Evolutionary conservation across 805 yeast species (phyloP).

Genomic region (Cyberlindnera euphorbiiphila): DNA sequence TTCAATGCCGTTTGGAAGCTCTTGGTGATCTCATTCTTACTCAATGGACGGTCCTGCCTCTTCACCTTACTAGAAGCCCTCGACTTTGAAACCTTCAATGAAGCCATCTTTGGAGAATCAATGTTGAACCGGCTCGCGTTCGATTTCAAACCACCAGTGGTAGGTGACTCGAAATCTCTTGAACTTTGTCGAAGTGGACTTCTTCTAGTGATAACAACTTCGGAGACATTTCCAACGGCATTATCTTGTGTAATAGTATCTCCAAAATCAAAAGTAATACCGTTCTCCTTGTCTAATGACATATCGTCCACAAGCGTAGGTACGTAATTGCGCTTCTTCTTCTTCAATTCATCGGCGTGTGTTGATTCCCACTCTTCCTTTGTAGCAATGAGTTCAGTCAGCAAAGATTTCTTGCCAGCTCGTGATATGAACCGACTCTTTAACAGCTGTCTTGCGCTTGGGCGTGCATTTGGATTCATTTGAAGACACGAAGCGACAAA

Average conservation of each 20-base stretch:
- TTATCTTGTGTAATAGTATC: constrained; percentile 6
- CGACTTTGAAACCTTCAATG: neutral
- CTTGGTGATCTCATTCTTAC: constrained; percentile 5
- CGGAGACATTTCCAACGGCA: constrained; percentile 15
- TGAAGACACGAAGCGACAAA: constrained; percentile 69
- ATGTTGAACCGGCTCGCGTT: constrained; percentile 13
- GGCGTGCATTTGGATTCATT: constrained; percentile 64
- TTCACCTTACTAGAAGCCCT: neutral
- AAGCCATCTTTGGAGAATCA: constrained; percentile 1
- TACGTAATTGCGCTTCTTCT: constrained; percentile 17
- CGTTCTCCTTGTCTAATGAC: constrained; percentile 3
- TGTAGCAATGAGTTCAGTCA: constrained; percentile 40
- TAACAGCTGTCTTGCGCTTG: constrained; percentile 57
- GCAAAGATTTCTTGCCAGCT: constrained; percentile 34
- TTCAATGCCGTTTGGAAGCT: constrained; percentile 10
- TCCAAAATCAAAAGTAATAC: constrained; percentile 24
- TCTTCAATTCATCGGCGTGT: constrained; percentile 3
- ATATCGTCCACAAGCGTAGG: constrained; percentile 30
- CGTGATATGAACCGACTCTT: constrained; percentile 50
- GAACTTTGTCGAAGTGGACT: constrained; percentile 18
- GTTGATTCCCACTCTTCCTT: constrained; percentile 38
- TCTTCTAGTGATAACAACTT: constrained; percentile 21
- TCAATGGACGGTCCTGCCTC: no score
- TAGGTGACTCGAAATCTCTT: constrained; percentile 4
- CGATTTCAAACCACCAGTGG: no score